These are phyloP conservation scores for Rhizopogon rudus DNA, from an alignment of 768 basidiomycete species.

Conservation along the genomic window DNA sequence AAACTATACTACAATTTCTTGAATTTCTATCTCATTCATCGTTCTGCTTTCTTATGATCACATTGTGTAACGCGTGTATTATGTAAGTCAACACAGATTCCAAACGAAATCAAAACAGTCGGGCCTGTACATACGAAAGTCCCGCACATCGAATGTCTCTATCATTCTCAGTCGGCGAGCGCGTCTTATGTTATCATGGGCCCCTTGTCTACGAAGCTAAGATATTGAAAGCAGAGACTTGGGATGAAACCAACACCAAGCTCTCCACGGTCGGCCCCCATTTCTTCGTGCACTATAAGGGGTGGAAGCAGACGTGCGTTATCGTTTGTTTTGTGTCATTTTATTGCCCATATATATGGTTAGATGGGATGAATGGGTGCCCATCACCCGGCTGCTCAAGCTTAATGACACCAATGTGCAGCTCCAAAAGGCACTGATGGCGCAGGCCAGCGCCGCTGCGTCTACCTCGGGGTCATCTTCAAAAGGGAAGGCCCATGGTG, in stretches of 20 bases:
- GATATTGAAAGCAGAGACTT: constrained; percentile 64
- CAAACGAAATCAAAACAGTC: neutral
- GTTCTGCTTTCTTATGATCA: too few relatives aligned
- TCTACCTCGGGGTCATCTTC: constrained; percentile 27
- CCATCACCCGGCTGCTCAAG: constrained; percentile 74
- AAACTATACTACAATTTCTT: too few relatives aligned
- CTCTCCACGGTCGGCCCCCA: constrained; percentile 67
- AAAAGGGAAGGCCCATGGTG: constrained; percentile 19
- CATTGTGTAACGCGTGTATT: too few relatives aligned
- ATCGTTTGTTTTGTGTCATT: neutral
- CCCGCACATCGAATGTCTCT: constrained; percentile 9
- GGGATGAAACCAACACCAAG: constrained; percentile 58
- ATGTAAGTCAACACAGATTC: neutral
- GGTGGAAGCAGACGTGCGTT: constrained; percentile 95
- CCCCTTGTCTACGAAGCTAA: constrained; percentile 96
- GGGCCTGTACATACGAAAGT: neutral
- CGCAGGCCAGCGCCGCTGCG: constrained; percentile 38
- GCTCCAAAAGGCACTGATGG: constrained; percentile 65
- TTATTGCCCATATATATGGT: neutral
- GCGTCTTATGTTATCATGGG: constrained; percentile 91
- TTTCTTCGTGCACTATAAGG: constrained; percentile 97
- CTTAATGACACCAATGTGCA: constrained; percentile 75
- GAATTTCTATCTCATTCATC: too few relatives aligned
- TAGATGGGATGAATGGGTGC: constrained; percentile 99
- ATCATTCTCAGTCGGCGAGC: constrained; percentile 59